phyloP scores from a whole-genome alignment of 2,329 filamentous ascomycete species.

The Aureobasidium vineae region DNA sequence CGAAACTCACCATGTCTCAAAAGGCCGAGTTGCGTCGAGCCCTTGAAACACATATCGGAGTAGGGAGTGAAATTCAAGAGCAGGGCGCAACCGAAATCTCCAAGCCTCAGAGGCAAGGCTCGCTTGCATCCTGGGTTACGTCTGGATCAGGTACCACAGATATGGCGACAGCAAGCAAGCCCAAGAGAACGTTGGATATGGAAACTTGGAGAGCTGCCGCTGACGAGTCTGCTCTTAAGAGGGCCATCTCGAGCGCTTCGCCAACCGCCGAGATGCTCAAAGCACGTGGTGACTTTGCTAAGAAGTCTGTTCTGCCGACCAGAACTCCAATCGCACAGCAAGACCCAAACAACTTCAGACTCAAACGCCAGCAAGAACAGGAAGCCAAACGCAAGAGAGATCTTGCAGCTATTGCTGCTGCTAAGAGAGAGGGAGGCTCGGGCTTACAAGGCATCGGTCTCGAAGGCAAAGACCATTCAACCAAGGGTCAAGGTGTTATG shows the following conservation, averaged over 20 bases:
- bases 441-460: constrained; percentile 70
- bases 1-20: constrained; percentile 77
- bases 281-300: constrained; percentile 29
- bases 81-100: constrained; percentile 29
- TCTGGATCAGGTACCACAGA: constrained; percentile 34
- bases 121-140: constrained; percentile 43
- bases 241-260: constrained; percentile 37
- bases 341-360: constrained; percentile 61
- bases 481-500: constrained; percentile 82
- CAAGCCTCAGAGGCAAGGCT: constrained; percentile 43
- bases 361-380: constrained; percentile 70
- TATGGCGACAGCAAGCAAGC: constrained; percentile 15
- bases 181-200: constrained; percentile 38
- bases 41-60: constrained; percentile 54
- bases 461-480: constrained; percentile 73
- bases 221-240: constrained; percentile 35
- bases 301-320: constrained; percentile 37
- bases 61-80: constrained; percentile 32
- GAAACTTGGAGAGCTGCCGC: constrained; percentile 37
- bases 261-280: constrained; percentile 32
- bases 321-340: constrained; percentile 39
- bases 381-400: constrained; percentile 73
- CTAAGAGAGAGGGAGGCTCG: constrained; percentile 71
- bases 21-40: constrained; percentile 74
- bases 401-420: constrained; percentile 66